Evolutionary conservation across 257 asterid genomes (phyloP).

Genomic region (Ligustrum vulgare): DNA sequence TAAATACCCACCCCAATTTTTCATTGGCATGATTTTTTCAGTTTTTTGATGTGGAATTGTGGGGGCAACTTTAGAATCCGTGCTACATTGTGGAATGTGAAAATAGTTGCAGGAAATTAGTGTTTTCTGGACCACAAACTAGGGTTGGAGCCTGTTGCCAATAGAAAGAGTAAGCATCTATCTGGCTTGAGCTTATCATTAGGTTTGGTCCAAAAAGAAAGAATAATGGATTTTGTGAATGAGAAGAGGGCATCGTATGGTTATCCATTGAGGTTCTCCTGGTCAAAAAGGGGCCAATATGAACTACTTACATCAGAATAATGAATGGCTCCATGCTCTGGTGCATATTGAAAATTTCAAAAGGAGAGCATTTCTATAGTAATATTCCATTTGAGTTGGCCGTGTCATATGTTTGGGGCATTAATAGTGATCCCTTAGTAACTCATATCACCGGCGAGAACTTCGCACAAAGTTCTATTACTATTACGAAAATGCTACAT

Average conservation of each 20-base stretch:
- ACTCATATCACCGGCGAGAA: no score
- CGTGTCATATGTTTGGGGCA: no score
- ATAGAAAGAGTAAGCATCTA: background rate
- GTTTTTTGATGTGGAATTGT: background rate
- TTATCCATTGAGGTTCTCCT: background rate
- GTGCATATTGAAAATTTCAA: no score
- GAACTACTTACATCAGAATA: background rate
- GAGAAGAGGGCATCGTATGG: background rate
- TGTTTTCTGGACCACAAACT: background rate
- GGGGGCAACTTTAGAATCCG: background rate
- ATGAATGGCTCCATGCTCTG: background rate
- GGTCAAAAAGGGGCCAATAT: background rate
- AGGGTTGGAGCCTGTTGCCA: background rate
- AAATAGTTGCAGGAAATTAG: background rate
- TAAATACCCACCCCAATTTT: background rate
- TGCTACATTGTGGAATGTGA: background rate
- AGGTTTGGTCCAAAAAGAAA: background rate
- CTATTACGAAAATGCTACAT: no score
- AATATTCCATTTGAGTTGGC: no score
- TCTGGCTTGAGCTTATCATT: background rate
- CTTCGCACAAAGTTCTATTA: no score
- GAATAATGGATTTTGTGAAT: background rate
- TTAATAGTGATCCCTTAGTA: no score
- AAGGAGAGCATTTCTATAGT: no score
- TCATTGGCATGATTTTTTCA: background rate